Conservation (phyloP, 2,329 filamentous ascomycete species). For the Paecilomyces niveus region DNA sequence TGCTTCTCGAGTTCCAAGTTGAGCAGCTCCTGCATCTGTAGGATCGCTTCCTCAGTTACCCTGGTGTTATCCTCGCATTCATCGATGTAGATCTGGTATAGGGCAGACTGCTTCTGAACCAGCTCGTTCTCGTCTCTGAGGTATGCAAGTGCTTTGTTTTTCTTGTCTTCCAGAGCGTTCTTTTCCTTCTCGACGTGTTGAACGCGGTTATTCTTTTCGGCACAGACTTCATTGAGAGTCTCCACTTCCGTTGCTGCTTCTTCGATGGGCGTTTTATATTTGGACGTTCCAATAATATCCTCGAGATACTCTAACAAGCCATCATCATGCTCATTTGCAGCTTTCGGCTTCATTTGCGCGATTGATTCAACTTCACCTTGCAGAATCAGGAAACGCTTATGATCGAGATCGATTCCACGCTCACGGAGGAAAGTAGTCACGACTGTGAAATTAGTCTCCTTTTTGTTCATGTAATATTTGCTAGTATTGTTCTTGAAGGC, state of each 20-base stretch:
- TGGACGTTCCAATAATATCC: constrained; percentile 97
- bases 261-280: constrained; percentile 95
- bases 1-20: constrained; percentile 87
- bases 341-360: constrained; percentile 98
- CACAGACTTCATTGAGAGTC: constrained; percentile 84
- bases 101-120: constrained; percentile 75
- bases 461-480: constrained; percentile 94
- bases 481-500: constrained; percentile 98
- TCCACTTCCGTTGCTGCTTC: constrained; percentile 88
- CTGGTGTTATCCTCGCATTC: constrained; percentile 84
- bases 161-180: constrained; percentile 87
- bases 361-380: constrained; percentile 98
- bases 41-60: constrained; percentile 82
- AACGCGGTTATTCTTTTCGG: constrained; percentile 90
- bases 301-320: constrained; percentile 94
- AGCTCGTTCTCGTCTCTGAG: constrained; percentile 92
- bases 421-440: constrained; percentile 83
- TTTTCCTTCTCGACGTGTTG: constrained; percentile 98
- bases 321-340: constrained; percentile 89
- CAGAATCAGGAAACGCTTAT: constrained; percentile 95
- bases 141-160: constrained; percentile 84
- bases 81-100: constrained; percentile 86
- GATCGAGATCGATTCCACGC: constrained; percentile 87
- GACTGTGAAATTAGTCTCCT: constrained; percentile 82
- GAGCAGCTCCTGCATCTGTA: constrained; percentile 81